Percentiles rank a stretch among this genome's conserved stretches.
These are phyloP conservation scores for Plicaturopsis crispa DNA, from an alignment of 768 basidiomycete genomes.

Conservation along the genomic window DNA sequence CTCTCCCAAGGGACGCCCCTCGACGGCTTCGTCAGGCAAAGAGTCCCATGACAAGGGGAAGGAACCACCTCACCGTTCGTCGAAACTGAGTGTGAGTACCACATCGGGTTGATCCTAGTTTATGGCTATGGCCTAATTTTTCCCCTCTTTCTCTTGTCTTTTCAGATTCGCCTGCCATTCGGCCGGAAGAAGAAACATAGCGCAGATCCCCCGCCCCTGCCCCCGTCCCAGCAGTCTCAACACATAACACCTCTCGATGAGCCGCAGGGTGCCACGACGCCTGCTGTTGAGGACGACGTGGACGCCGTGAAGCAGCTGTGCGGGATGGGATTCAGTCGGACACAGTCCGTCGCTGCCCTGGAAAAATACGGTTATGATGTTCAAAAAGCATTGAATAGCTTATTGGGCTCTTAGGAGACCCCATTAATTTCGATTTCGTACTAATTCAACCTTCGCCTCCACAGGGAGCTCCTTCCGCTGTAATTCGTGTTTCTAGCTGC, in stretches of 20 bases:
- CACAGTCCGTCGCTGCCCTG: conserved; percentile 75
- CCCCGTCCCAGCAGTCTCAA: conserved; percentile 24
- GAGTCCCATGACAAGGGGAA: conserved; percentile 51
- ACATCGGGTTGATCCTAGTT: background rate
- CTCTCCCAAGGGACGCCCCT: conserved; percentile 50
- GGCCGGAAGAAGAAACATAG: conserved; percentile 53
- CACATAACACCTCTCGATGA: conserved; percentile 41
- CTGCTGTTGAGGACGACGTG: conserved; percentile 63
- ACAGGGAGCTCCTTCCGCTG: too few relatives aligned
- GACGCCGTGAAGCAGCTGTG: conserved; percentile 73
- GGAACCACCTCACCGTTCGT: conserved; percentile 49
- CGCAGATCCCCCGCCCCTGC: conserved; percentile 34
- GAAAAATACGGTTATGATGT: conserved; percentile 84
- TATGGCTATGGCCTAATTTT: too few relatives aligned
- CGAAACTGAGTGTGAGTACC: conserved; percentile 76
- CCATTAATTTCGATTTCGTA: too few relatives aligned
- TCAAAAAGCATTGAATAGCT: conserved; percentile 65
- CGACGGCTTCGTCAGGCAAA: conserved; percentile 50
- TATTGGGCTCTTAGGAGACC: conserved; percentile 36
- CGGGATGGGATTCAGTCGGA: conserved; percentile 86
- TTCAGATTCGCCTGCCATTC: conserved; percentile 72
- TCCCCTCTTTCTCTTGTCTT: conserved; percentile 6
- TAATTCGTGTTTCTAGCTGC: too few relatives aligned
- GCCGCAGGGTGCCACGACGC: conserved; percentile 30
- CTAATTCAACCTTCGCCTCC: too few relatives aligned